Conservation (phyloP, 106 monocot species). For the Narthecium ossifragum region DNA sequence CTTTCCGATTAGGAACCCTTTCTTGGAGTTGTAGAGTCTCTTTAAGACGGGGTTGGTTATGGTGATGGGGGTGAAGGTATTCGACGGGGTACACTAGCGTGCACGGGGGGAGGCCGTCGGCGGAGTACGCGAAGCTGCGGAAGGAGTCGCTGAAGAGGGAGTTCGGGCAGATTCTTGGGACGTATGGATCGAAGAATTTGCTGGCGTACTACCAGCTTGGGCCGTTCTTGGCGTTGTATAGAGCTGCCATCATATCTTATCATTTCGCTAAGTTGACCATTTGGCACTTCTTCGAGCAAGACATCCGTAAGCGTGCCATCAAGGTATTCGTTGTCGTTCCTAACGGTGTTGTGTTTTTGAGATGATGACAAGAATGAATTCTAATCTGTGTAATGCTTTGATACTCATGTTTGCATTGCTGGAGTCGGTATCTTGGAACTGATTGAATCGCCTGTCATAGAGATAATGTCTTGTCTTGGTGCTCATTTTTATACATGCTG, state of each 20-base stretch:
- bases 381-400: neutral
- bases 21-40: neutral
- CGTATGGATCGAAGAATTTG: slow-evolving; percentile 42
- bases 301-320: slow-evolving; percentile 53
- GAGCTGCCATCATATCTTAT: slow-evolving; percentile 76
- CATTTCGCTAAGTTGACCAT: slow-evolving; percentile 68
- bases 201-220: slow-evolving; percentile 61
- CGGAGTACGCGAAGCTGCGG: slow-evolving; percentile 82
- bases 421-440: too few species aligned
- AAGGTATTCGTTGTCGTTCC: slow-evolving; percentile 33
- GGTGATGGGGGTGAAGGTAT: slow-evolving; percentile 37
- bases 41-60: too few species aligned
- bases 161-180: slow-evolving; percentile 76
- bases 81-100: slow-evolving; percentile 75
- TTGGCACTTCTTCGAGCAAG: slow-evolving; percentile 68
- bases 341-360: neutral
- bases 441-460: too few species aligned
- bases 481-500: too few species aligned
- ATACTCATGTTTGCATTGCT: neutral
- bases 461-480: too few species aligned
- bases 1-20: neutral
- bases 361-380: neutral
- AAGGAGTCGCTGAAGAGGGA: slow-evolving; percentile 77
- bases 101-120: slow-evolving; percentile 68
- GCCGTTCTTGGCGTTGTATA: slow-evolving; percentile 82